These are phyloP conservation scores for Aegilops longissima DNA, from an alignment of 176 grass and related monocot genomes.

Conservation along the genomic window DNA sequence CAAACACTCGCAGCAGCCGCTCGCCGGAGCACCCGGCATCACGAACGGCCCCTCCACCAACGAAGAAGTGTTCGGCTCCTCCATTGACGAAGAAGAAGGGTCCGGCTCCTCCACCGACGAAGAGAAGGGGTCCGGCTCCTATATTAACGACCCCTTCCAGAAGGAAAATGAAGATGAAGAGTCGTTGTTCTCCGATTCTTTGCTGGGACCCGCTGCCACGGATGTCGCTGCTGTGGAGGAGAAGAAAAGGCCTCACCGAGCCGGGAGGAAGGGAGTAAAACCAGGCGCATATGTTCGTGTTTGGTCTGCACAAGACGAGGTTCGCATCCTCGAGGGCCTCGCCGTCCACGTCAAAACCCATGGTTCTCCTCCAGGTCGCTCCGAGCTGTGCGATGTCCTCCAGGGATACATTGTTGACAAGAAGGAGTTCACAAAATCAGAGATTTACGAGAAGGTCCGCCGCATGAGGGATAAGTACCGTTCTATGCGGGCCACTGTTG, in stretches of 20 bases:
- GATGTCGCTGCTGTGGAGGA: background rate
- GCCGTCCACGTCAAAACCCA: background rate
- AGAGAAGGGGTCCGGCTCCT: no score
- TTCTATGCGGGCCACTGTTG: background rate
- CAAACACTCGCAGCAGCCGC: background rate
- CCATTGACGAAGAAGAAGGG: no score
- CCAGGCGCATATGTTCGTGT: background rate
- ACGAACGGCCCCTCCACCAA: no score
- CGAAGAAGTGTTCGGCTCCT: no score
- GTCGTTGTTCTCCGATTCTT: no score
- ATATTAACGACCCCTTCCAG: no score
- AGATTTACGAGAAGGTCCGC: constrained; percentile 40
- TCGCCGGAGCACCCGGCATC: no score
- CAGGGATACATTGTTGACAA: background rate
- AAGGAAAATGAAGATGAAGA: no score
- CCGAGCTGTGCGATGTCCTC: background rate
- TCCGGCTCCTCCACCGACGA: no score
- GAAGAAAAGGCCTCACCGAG: background rate
- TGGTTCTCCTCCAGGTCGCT: background rate
- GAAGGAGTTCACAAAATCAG: background rate
- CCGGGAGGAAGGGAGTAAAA: background rate
- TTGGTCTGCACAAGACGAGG: constrained; percentile 22
- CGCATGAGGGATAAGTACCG: background rate
- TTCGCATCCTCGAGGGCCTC: constrained; percentile 29
- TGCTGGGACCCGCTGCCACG: no score